These are phyloP conservation scores for Plasmodium ovale DNA, from an alignment of 169 alveolate species.

Conservation along the genomic window DNA sequence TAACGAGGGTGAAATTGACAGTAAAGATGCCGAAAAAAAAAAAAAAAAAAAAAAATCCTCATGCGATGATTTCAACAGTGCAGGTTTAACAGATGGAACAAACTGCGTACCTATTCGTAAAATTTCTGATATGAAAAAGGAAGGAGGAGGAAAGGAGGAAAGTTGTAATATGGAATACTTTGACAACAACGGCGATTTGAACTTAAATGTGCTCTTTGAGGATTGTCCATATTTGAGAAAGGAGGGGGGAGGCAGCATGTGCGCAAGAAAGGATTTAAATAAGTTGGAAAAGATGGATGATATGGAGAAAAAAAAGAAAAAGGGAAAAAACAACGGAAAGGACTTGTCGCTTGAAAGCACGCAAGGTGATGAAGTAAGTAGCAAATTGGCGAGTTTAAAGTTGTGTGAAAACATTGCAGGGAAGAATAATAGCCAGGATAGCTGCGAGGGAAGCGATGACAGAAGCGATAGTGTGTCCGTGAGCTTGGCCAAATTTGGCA, in stretches of 20 bases:
- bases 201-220: background rate
- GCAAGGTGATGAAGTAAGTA: background rate
- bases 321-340: background rate
- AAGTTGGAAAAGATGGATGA: background rate
- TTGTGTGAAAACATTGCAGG: background rate
- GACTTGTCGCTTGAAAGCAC: background rate
- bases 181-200: background rate
- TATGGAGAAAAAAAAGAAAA: background rate
- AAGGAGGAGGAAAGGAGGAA: background rate
- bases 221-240: background rate
- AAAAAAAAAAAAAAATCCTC: background rate
- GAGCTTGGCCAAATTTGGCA: background rate
- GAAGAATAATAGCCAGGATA: background rate
- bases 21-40: background rate
- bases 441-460: background rate
- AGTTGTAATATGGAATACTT: background rate
- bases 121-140: background rate
- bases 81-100: too few species aligned
- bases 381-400: background rate
- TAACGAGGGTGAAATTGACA: background rate
- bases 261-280: background rate
- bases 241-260: conserved; percentile 6
- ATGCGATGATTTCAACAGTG: too few species aligned
- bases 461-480: background rate
- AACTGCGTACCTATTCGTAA: too few species aligned